phyloP scores from a whole-genome alignment of 805 yeast genomes.

The Cyberlindnera xishuangbannaensis region DNA sequence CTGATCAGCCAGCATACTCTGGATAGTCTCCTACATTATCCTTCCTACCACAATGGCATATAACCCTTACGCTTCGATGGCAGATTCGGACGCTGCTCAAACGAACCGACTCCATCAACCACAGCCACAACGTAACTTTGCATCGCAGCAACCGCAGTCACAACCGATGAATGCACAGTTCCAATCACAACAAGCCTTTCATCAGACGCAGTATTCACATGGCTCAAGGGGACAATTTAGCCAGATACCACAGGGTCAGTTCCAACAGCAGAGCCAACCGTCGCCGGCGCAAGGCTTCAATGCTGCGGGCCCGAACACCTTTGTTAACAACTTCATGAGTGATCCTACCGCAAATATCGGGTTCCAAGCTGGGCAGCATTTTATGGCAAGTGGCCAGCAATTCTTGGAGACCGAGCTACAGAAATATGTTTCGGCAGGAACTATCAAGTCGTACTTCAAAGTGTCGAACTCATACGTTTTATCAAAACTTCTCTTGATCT shows the following conservation, averaged over 20 bases:
- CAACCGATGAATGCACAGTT: constrained; percentile 12
- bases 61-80: constrained; percentile 40
- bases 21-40: too few species aligned
- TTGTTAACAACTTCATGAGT: constrained; percentile 44
- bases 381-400: constrained; percentile 75
- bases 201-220: too few species aligned
- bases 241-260: background rate
- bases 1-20: too few species aligned
- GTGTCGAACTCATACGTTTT: constrained; percentile 86
- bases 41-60: constrained; percentile 30
- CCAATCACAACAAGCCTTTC: constrained; percentile 1
- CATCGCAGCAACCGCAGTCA: constrained; percentile 12
- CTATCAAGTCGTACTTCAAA: constrained; percentile 81
- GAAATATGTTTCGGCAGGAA: constrained; percentile 42
- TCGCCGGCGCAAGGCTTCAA: constrained; percentile 10
- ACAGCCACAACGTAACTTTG: constrained; percentile 22
- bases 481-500: constrained; percentile 61
- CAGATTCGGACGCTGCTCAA: constrained; percentile 14
- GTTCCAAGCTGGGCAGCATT: constrained; percentile 80
- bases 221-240: background rate
- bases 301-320: constrained; percentile 1
- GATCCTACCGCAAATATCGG: constrained; percentile 85
- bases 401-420: constrained; percentile 61
- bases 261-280: constrained; percentile 8
- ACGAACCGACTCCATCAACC: constrained; percentile 21